These are phyloP conservation scores for Aureobasidium leucospermi DNA, from an alignment of 2,329 filamentous ascomycete species.

Conservation along the genomic window DNA sequence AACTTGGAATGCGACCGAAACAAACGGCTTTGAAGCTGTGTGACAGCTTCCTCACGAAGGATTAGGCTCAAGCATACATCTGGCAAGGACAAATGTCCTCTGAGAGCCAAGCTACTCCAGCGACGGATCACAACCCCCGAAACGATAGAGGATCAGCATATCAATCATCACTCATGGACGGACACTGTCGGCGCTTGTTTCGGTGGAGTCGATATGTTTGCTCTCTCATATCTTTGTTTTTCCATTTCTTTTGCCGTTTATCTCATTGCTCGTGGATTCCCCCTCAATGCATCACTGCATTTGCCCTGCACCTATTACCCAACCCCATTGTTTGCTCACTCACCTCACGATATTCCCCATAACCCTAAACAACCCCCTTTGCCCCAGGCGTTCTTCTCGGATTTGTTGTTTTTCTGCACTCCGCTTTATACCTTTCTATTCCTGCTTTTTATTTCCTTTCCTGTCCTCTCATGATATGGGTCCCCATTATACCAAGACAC, in stretches of 20 bases:
- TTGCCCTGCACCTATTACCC: not conserved
- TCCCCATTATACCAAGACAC: conserved; percentile 2
- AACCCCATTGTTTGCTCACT: not conserved
- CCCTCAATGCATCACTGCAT: conserved; percentile 11
- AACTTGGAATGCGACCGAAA: not conserved
- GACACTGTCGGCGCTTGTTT: no score
- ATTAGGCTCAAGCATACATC: no score
- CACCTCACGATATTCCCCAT: not conserved
- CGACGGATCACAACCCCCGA: no score
- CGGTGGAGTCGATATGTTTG: not conserved
- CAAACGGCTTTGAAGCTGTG: not conserved
- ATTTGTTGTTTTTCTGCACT: not conserved
- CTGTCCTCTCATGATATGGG: conserved; percentile 7
- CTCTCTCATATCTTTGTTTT: not conserved
- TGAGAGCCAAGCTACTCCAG: no score
- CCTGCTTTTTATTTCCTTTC: conserved; percentile 1
- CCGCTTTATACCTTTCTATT: conserved; percentile 7
- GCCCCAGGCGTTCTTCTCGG: not conserved
- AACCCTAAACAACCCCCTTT: not conserved
- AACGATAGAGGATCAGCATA: no score
- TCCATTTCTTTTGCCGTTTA: not conserved
- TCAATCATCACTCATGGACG: no score
- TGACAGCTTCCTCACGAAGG: no score
- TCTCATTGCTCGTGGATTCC: not conserved
- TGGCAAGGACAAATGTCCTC: no score